phyloP scores from a whole-genome alignment of 371 early-diverging fungal species.

The Mucor mucedo region DNA sequence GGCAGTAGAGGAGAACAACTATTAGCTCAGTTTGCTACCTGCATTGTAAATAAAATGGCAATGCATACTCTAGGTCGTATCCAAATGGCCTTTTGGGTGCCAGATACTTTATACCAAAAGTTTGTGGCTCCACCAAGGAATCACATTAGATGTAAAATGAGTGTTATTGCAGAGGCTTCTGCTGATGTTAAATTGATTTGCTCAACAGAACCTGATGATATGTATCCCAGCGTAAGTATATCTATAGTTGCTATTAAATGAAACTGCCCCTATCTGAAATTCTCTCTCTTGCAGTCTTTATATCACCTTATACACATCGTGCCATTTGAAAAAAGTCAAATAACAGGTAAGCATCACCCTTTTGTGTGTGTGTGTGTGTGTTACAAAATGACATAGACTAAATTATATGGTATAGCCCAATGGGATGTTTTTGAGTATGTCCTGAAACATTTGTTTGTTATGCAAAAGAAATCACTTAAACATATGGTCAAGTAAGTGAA shows the following conservation, averaged over 20 bases:
- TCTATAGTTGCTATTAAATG: background rate
- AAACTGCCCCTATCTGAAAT: too few relatives aligned
- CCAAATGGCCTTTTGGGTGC: slow-evolving; percentile 56
- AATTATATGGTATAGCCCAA: slow-evolving; percentile 39
- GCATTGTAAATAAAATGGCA: slow-evolving; percentile 50
- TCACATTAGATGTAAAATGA: slow-evolving; percentile 47
- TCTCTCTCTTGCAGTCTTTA: slow-evolving; percentile 24
- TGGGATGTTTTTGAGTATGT: slow-evolving; percentile 67
- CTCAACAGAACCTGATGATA: slow-evolving; percentile 21
- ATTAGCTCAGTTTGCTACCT: slow-evolving; percentile 47
- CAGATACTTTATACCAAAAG: slow-evolving; percentile 45
- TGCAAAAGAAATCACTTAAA: slow-evolving; percentile 45
- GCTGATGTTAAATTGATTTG: slow-evolving; percentile 32
- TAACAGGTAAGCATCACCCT: slow-evolving; percentile 43
- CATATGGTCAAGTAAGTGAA: slow-evolving; percentile 60
- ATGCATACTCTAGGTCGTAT: slow-evolving; percentile 51
- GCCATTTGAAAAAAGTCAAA: slow-evolving; percentile 45
- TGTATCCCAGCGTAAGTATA: slow-evolving; percentile 45
- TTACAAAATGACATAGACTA: background rate
- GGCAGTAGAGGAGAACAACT: slow-evolving; percentile 48
- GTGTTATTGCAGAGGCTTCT: slow-evolving; percentile 48
- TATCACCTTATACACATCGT: slow-evolving; percentile 54
- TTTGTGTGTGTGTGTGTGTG: background rate
- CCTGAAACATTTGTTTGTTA: slow-evolving; percentile 57
- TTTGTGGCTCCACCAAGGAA: slow-evolving; percentile 39